Evolutionary conservation across 225 moss, liverwort and hornwort genomes (phyloP).

Genomic region (Polytrichum formosum): DNA sequence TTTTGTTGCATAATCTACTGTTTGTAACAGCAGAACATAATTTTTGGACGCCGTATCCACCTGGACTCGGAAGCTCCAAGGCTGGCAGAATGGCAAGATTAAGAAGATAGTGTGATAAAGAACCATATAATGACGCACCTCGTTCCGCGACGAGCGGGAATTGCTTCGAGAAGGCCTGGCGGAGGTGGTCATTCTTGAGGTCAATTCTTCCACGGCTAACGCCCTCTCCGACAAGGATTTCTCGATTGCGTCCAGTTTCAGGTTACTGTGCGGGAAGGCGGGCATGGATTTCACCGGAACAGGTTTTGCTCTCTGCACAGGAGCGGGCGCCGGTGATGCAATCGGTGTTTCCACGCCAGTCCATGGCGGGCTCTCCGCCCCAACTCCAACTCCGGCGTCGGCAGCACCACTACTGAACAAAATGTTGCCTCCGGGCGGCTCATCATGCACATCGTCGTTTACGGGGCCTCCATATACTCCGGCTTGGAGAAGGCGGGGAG

Average conservation of each 20-base stretch:
- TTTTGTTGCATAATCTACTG: too few species aligned
- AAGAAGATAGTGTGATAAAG: too few species aligned
- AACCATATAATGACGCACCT: background rate
- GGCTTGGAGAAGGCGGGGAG: slow-evolving; percentile 43
- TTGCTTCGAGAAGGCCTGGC: slow-evolving; percentile 1
- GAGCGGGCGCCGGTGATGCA: background rate
- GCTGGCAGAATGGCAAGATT: too few species aligned
- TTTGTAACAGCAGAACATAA: too few species aligned
- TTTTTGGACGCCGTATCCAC: too few species aligned
- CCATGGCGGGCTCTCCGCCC: slow-evolving; percentile 5
- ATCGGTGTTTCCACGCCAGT: slow-evolving; percentile 8
- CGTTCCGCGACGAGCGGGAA: slow-evolving; percentile 3
- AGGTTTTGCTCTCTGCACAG: background rate
- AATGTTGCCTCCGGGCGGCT: slow-evolving; percentile 8
- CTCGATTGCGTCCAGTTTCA: slow-evolving; percentile 39
- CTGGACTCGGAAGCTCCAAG: too few species aligned
- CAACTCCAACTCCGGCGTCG: background rate
- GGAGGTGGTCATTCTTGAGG: slow-evolving; percentile 5
- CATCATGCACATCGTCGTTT: slow-evolving; percentile 7
- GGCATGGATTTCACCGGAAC: slow-evolving; percentile 4
- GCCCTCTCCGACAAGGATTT: slow-evolving; percentile 44
- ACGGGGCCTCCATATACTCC: slow-evolving; percentile 36
- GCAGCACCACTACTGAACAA: slow-evolving; percentile 4
- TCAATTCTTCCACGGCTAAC: slow-evolving; percentile 24
- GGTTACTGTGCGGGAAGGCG: slow-evolving; percentile 29